phyloP scores from a whole-genome alignment of 495 filamentous ascomycete species.

The Trichoderma asperelloides region DNA sequence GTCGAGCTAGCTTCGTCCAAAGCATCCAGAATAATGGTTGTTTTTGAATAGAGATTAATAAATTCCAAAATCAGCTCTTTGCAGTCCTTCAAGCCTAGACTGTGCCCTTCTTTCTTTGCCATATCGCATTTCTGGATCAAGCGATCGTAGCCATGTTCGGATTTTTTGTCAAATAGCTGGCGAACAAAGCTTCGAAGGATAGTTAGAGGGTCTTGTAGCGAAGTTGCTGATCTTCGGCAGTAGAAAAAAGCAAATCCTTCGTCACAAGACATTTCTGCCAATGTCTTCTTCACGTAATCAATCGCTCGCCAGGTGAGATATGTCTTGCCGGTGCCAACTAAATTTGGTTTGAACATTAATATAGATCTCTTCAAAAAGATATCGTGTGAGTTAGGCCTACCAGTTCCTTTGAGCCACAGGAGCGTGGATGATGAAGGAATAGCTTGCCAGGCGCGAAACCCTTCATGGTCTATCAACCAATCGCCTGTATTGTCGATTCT shows the following conservation, averaged over 20 bases:
- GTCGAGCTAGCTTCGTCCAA: conserved; percentile 16
- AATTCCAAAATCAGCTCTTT: conserved; percentile 14
- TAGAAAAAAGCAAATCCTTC: conserved; percentile 35
- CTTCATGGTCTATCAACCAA: background rate
- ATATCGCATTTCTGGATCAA: conserved; percentile 10
- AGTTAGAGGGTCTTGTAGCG: conserved; percentile 19
- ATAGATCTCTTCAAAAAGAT: too few relatives aligned
- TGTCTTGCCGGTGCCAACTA: conserved; percentile 29
- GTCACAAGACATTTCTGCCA: conserved; percentile 11
- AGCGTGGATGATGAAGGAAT: background rate
- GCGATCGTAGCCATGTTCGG: conserved; percentile 12
- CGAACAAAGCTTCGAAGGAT: conserved; percentile 28
- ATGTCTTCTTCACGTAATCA: conserved; percentile 17
- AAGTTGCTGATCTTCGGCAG: conserved; percentile 25
- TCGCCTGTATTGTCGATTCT: background rate
- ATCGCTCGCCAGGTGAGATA: conserved; percentile 26
- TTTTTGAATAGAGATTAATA: conserved; percentile 14
- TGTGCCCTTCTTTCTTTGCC: conserved; percentile 11
- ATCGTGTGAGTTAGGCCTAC: too few relatives aligned
- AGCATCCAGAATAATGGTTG: conserved; percentile 18
- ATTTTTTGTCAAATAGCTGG: conserved; percentile 24
- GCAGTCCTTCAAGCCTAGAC: conserved; percentile 16
- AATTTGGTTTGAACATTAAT: background rate
- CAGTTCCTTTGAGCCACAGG: background rate
- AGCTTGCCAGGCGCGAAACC: background rate